Evolutionary conservation across 805 yeast species (phyloP).

Genomic region (Candida ulmi): DNA sequence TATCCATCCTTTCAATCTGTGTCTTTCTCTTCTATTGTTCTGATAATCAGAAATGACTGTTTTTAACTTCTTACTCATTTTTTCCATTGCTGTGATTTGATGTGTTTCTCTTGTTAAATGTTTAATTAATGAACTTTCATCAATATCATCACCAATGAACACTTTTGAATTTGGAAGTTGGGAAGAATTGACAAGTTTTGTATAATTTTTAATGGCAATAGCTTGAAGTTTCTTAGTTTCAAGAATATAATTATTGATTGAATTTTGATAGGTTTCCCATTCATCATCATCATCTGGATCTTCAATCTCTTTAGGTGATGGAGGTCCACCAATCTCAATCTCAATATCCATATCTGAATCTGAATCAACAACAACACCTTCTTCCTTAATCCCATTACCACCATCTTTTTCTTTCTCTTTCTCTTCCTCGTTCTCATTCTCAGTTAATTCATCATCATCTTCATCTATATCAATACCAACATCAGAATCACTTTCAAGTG

Average conservation of each 20-base stretch:
- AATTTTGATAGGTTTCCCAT: background rate
- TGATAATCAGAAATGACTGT: background rate
- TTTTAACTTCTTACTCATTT: background rate
- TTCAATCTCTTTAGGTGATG: background rate
- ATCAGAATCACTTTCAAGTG: no score
- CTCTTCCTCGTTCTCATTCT: no score
- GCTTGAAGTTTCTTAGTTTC: background rate
- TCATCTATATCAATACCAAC: no score
- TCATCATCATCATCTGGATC: background rate
- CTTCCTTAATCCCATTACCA: no score
- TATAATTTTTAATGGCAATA: background rate
- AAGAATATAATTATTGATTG: background rate
- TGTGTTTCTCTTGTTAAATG: background rate
- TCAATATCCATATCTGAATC: background rate
- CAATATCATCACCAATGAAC: background rate
- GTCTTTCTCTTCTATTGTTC: background rate
- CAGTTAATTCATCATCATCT: no score
- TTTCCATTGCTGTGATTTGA: background rate
- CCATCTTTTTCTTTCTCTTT: no score
- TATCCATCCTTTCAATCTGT: no score
- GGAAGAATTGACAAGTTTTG: background rate
- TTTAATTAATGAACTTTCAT: background rate
- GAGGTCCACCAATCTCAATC: background rate
- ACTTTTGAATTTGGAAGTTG: background rate
- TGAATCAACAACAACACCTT: conserved; percentile 8